phyloP scores from a whole-genome alignment of 176 grass and related monocot species.

The Ensete glaucum region DNA sequence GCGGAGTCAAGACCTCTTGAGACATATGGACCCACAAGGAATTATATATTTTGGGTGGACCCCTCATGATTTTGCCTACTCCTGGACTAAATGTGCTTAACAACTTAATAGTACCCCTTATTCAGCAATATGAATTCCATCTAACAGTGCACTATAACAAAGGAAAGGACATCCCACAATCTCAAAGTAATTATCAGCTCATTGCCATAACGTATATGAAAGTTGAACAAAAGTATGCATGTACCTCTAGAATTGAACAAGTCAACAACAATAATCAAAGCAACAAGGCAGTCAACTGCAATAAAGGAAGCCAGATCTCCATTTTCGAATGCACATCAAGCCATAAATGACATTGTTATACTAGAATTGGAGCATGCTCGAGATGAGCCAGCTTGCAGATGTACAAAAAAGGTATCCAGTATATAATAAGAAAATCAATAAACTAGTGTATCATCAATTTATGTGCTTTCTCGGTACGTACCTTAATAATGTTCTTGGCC shows the following conservation, averaged over 20 bases:
- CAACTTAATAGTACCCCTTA: neutral
- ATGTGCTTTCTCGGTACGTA: conserved; percentile 2
- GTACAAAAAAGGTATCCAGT: neutral
- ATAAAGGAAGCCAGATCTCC: neutral
- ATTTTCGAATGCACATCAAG: neutral
- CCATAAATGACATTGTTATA: neutral
- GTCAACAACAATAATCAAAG: neutral
- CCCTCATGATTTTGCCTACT: no score
- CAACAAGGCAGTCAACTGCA: neutral
- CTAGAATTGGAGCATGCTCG: neutral
- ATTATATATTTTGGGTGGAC: no score
- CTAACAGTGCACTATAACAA: neutral
- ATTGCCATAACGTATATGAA: neutral
- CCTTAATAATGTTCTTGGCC: conserved; percentile 71
- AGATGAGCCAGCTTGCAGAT: neutral
- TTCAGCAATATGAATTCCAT: neutral
- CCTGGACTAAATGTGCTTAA: no score
- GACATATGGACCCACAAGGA: no score
- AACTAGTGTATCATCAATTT: neutral
- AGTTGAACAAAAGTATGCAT: neutral
- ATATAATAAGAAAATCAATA: neutral
- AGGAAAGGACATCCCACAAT: neutral
- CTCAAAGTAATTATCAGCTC: neutral
- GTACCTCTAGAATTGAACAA: neutral
- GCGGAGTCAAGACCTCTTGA: no score